A percentile compares a stretch with the other conserved stretches of the same genome.
phyloP scores from a whole-genome alignment of 768 basidiomycete genomes.

The Daedaleopsis sinensis region DNA sequence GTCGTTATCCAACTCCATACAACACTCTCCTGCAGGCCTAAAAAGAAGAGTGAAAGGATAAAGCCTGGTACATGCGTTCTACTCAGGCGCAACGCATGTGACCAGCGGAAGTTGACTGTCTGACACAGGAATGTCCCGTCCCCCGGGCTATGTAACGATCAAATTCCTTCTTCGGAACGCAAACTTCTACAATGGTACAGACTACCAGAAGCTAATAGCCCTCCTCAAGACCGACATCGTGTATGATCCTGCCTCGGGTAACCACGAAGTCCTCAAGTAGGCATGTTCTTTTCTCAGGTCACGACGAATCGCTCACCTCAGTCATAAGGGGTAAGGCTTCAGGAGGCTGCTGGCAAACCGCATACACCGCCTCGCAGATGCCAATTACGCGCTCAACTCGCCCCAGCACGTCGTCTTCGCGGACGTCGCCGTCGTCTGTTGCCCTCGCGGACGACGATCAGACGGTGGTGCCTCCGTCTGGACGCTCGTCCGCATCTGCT shows the following conservation, averaged over 20 bases:
- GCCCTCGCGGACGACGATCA: not conserved
- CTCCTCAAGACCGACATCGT: not conserved
- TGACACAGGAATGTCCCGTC: conserved; percentile 2
- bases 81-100: not conserved
- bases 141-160: conserved; percentile 11
- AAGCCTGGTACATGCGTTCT: not conserved
- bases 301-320: too few relatives aligned
- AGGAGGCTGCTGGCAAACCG: not conserved
- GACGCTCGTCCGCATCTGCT: not conserved
- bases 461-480: not conserved
- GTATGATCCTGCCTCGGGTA: too few relatives aligned
- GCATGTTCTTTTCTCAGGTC: too few relatives aligned
- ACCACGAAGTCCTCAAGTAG: not conserved
- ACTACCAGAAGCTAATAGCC: conserved; percentile 8
- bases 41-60: too few relatives aligned
- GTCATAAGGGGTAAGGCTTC: not conserved
- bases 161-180: conserved; percentile 10
- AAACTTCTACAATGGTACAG: conserved; percentile 3
- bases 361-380: not conserved
- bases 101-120: too few relatives aligned
- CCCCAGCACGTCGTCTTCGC: not conserved
- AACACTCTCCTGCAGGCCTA: too few relatives aligned
- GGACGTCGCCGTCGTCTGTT: not conserved
- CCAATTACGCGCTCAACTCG: not conserved
- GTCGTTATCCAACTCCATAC: too few relatives aligned